Evolutionary conservation across 148 eudicot species (phyloP), one percentile per base, ranked within the genome.

Genomic region (Rhododendron mucronatum): DNA sequence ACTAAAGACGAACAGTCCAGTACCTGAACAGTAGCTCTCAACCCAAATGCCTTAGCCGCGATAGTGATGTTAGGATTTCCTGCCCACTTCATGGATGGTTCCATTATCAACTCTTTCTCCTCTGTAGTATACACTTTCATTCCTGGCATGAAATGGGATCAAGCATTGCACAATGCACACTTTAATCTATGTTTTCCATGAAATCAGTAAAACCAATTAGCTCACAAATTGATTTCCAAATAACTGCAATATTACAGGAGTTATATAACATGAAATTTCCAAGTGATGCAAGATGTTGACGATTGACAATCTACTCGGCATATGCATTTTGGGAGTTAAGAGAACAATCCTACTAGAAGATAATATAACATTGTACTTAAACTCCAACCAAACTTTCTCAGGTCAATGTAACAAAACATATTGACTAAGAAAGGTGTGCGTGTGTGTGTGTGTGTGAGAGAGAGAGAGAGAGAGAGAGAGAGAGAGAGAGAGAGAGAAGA

Each of bases 21-120:
- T 89, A 96, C 99, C 98, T 96, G 99, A 83, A 94, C 97, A 37
- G 95, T 94, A 88, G 97, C 97, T 89, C 87, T 94, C 90, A 96
- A 82, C 7, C 99, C 97, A 87, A 94, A 96, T 67, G 98, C 97
- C 88, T 94, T 96, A 41, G 91, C 91, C 78, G 90, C 89, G 71
- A 96, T 91, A 45, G 85, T 89, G 79, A 96, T 86, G 88, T 96
- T 96, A 82, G 98, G 99, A 85, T 96, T 96, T 57, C 94, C 99
- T 45, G 99, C 98, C 99, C 99, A 96, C 87, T 93, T 94, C 86
- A 96, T 33, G 55, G 86, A 87, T 75, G 92, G 96, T 86, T 96
- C 98, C 99, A 96, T 95, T 55, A 96, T 96, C 91, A 96, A 85
- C 89, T 96, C 99, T 87, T 95, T 96, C 89, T 96, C 99, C 78